These are phyloP conservation scores for Globisporangium nodosum DNA, from an alignment of 352 stramenopile species.

Conservation along the genomic window DNA sequence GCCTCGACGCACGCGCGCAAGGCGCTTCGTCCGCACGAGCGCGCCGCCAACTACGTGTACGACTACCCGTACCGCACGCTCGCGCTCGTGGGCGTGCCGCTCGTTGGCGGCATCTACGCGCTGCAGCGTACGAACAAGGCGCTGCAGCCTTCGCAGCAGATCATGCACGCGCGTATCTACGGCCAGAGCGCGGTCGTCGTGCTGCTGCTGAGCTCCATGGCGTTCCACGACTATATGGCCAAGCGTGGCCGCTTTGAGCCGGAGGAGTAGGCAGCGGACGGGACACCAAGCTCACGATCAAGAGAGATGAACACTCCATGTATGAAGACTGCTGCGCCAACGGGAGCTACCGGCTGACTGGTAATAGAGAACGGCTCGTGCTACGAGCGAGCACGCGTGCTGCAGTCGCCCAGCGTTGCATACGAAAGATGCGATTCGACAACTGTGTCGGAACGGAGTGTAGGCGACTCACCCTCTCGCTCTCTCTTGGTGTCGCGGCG, in stretches of 20 bases:
- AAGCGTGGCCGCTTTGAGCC: conserved; percentile 61
- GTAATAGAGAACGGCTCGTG: background rate
- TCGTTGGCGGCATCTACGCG: conserved; percentile 69
- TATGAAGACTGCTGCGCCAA: too few species aligned
- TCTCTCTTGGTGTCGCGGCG: background rate
- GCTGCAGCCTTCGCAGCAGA: conserved; percentile 73
- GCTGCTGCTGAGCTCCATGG: conserved; percentile 73
- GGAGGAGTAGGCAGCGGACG: conserved; percentile 18
- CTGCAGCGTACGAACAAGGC: conserved; percentile 66
- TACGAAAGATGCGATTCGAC: too few species aligned
- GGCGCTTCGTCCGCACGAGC: conserved; percentile 52
- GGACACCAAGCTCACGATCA: background rate
- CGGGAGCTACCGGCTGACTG: too few species aligned
- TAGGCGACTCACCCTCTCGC: background rate
- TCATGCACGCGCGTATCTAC: conserved; percentile 87
- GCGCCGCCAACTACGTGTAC: conserved; percentile 68
- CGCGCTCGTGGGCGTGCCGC: conserved; percentile 38
- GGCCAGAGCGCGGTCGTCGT: conserved; percentile 63
- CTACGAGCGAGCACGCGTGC: background rate
- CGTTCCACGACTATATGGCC: conserved; percentile 82
- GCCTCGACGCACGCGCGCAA: conserved; percentile 23
- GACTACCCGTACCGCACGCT: conserved; percentile 74
- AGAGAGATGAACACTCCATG: background rate
- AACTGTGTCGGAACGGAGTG: background rate
- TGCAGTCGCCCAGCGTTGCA: background rate